Conservation (phyloP, 139 green algal species). For the Closterium sp. region DNA sequence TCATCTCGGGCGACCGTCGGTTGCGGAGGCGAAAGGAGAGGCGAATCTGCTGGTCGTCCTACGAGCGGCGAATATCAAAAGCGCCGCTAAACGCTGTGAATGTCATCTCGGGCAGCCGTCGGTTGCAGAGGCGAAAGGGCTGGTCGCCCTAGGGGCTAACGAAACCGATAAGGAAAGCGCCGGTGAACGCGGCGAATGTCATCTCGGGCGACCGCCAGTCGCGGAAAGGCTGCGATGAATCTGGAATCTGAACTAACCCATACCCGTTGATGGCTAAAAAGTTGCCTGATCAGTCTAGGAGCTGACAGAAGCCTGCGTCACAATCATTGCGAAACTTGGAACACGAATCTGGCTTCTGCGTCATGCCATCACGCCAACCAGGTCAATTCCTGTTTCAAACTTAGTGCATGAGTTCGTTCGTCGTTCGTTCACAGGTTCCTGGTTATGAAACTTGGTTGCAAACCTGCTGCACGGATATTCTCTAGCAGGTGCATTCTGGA, state of each 20-base stretch:
- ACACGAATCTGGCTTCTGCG: no score
- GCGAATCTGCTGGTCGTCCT: no score
- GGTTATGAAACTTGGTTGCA: neutral
- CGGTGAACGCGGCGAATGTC: neutral
- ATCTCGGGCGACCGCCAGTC: neutral
- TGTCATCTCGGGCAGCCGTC: no score
- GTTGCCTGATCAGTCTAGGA: neutral
- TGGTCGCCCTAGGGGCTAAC: no score
- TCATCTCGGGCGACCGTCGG: neutral
- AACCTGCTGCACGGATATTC: neutral
- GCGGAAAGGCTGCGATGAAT: neutral
- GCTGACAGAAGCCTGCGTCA: no score
- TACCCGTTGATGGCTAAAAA: neutral
- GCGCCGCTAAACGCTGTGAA: no score
- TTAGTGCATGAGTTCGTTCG: neutral
- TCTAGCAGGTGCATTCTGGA: no score
- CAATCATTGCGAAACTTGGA: no score
- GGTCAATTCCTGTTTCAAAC: neutral
- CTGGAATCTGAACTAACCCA: neutral
- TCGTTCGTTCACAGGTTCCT: neutral
- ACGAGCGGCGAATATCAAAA: no score
- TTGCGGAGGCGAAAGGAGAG: no score
- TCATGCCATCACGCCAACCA: no score
- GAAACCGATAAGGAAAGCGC: neutral
- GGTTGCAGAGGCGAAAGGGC: no score